Evolutionary conservation across 495 filamentous ascomycete species (phyloP), one percentile per base, ranked within the genome.

Genomic region (Astrothelium macrocarpum): DNA sequence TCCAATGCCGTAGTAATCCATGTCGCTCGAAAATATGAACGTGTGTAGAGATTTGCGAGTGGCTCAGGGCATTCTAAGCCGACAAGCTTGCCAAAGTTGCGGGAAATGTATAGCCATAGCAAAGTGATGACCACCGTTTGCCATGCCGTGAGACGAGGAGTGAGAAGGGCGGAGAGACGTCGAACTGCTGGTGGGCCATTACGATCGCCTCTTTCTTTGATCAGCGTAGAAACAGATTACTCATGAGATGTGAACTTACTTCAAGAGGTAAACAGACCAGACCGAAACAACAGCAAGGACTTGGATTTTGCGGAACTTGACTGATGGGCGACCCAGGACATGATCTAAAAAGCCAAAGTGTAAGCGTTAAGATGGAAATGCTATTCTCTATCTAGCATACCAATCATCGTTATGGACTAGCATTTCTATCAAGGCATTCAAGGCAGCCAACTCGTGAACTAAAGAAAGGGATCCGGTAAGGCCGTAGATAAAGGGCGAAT

Each of bases 11-110:
- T 98, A 43, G 93, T 87, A 26, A 96, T 84, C 94, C 93, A 97
- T 78, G 94, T 97, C 70, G 94, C 95, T 58, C 95, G 87, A 76
- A 97, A 98, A 77, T 95, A 98, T n/a, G 89, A 86, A 53, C 90
- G 81, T 53, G 87, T 90, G 76, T 98, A 98, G 69, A 97, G 87
- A 72, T 96, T 96, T 59, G 91, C 88, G 67, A 98, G 79, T 25
- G 94, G 94, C 64, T 98, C 94, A 16, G 94, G 94, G 65, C 87
- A 89, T 69, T 96, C 94, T 39, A 98, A 85, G 14, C 90, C 90
- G 60, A 96, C 80, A 5, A 98, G 84, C 67, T 95, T 94, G 68
- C 87, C 90, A 63, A 98, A 93, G 73, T 97, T 97, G 45, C 94
- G 89, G 59, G 88, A 83, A 53, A 91, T 78, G 72, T 97, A 98